Evolutionary conservation across 352 stramenopile genomes (phyloP).

Genomic region (Phytophthora pistaciae): DNA sequence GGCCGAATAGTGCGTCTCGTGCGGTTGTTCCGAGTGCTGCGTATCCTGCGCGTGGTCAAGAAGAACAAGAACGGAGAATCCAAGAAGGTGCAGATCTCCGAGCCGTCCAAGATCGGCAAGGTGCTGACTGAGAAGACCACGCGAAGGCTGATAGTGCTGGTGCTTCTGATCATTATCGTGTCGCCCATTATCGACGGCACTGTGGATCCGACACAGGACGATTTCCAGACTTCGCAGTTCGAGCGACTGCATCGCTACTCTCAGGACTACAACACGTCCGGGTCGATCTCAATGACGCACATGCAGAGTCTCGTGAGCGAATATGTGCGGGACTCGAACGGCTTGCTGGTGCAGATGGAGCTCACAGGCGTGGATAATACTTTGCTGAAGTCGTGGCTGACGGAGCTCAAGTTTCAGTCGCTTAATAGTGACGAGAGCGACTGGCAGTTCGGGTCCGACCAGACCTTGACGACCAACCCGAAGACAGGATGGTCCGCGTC

Average conservation of each 20-base stretch:
- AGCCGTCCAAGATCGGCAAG: constrained; percentile 95
- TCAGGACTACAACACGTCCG: constrained; percentile 83
- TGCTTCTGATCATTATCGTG: constrained; percentile 89
- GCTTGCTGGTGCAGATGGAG: constrained; percentile 71
- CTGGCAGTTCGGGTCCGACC: constrained; percentile 51
- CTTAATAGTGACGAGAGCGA: constrained; percentile 56
- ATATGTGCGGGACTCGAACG: constrained; percentile 80
- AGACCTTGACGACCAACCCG: constrained; percentile 58
- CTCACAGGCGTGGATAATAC: constrained; percentile 58
- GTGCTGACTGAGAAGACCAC: constrained; percentile 96
- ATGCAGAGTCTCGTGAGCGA: constrained; percentile 70
- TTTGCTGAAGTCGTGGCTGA: constrained; percentile 62
- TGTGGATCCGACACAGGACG: constrained; percentile 73
- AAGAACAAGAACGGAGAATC: constrained; percentile 73
- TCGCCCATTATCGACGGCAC: constrained; percentile 85
- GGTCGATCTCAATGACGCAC: constrained; percentile 52
- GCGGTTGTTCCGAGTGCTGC: constrained; percentile 91
- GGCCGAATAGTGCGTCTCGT: constrained; percentile 93
- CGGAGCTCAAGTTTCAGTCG: constrained; percentile 61
- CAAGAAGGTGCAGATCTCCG: constrained; percentile 76
- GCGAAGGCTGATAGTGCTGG: constrained; percentile 91
- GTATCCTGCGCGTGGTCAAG: constrained; percentile 87
- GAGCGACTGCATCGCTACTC: constrained; percentile 85
- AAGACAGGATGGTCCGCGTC: constrained; percentile 76
- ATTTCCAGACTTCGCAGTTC: constrained; percentile 82